phyloP scores from a whole-genome alignment of 495 filamentous ascomycete species.

The Penicillium malachiteum region DNA sequence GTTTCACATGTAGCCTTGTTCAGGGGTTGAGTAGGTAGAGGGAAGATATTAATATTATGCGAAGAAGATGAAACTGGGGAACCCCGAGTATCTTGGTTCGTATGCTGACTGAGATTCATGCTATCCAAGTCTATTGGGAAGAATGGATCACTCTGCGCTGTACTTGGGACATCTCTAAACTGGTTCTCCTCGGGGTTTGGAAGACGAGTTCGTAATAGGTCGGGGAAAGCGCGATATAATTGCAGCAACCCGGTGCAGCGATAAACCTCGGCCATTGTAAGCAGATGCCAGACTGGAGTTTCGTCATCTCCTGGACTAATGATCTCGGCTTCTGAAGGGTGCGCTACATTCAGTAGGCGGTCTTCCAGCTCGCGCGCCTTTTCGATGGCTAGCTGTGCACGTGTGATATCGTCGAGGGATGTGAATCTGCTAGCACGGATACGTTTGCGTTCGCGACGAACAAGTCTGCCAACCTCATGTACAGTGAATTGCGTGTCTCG shows the following conservation, averaged over 20 bases:
- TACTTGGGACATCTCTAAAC: conserved; percentile 1
- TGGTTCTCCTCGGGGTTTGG: conserved; percentile 19
- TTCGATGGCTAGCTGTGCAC: conserved; percentile 42
- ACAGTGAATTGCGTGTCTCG: conserved; percentile 54
- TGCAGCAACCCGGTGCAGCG: conserved; percentile 55
- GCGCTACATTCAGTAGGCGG: conserved; percentile 47
- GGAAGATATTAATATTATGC: conserved; percentile 9
- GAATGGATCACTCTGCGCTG: conserved; percentile 23
- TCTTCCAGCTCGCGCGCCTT: conserved; percentile 52
- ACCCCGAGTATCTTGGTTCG: background rate
- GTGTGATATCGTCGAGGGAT: conserved; percentile 39
- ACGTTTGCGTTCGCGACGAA: conserved; percentile 49
- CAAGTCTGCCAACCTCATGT: conserved; percentile 53
- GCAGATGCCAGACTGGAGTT: conserved; percentile 55
- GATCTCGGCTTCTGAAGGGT: conserved; percentile 49
- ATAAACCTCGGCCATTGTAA: conserved; percentile 58
- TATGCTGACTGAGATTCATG: conserved; percentile 13
- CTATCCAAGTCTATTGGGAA: conserved; percentile 31
- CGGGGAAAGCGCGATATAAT: conserved; percentile 55
- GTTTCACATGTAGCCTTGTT: background rate
- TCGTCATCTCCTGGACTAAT: conserved; percentile 54
- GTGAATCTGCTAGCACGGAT: conserved; percentile 35
- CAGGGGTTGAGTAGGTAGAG: background rate
- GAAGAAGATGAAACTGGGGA: background rate
- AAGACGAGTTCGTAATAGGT: conserved; percentile 46